Base-by-base conservation (phyloP, 106 monocot species). In the Dendrobium nobile region DNA sequence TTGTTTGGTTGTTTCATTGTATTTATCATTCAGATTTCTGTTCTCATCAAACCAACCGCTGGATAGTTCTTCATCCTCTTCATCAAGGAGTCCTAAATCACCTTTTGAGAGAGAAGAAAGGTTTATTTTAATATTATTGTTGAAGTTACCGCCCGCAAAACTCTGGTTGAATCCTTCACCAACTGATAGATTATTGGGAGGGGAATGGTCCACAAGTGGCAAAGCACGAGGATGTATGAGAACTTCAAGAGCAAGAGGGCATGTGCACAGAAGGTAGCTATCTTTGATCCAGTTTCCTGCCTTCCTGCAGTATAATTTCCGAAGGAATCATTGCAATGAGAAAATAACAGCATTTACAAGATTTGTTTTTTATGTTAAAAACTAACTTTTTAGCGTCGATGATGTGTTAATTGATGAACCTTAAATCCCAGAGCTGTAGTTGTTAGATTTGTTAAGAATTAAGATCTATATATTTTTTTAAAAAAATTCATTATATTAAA, bases 171-270 rank as follows among this genome's bases (percentile, higher is more conserved):
- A 56, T 19, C 40, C 20, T 41, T 65, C 76, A 61, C 84, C 81
- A 79, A 47, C 33, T 45, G 56, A 75, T 18, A 75, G 80, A 80
- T 9, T 78, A 68, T 77, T 83, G 44, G 61, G 9, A 54, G 22
- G 79, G 9, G 68, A 79, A n/a, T 70, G 51, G 68, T 93, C 84
- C 18, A 42, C 37, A 22, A 91, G 79, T 37, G 95, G 88, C 64
- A 93, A 87, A 28, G 87, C 81, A 33, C 93, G 87, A 47, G 99
- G 95, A 85, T 99, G 95, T 77, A 90, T 93, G 41, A 99, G 91
- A 78, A 92, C 88, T 84, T 99, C 99, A 48, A 99, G 78, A 0
- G 91, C 79, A 26, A 99, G 80, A 41, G 54, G 19, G 95, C 93
- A 78, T 86, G 89, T 1, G 88, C 81, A 78, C 93, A 99, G 85